phyloP scores from a whole-genome alignment of 495 filamentous ascomycete species.

The Aspergillus cavernicola region DNA sequence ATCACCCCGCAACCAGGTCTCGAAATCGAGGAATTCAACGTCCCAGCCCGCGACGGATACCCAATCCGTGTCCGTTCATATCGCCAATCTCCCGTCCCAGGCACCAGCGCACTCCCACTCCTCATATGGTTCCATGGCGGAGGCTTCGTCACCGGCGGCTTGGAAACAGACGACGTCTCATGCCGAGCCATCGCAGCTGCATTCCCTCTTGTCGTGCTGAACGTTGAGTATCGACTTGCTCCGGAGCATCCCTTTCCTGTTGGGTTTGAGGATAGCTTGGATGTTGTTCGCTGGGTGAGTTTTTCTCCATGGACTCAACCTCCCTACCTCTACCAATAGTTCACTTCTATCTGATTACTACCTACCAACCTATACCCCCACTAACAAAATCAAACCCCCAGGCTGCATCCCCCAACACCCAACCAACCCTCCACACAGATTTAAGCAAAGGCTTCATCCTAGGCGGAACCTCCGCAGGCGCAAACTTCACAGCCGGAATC shows the following conservation, averaged over 20 bases:
- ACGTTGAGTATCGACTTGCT: conserved; percentile 65
- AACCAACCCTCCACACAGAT: conserved; percentile 1
- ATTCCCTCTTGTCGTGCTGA: conserved; percentile 44
- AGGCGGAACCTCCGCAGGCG: conserved; percentile 18
- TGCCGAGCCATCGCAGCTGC: conserved; percentile 26
- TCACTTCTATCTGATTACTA: no score
- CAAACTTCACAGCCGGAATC: conserved; percentile 20
- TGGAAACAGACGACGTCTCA: conserved; percentile 38
- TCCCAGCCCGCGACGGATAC: conserved; percentile 15
- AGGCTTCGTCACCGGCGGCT: conserved; percentile 32
- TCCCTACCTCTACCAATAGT: no score
- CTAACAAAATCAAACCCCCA: no score
- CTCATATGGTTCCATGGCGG: conserved; percentile 42
- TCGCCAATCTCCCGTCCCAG: not conserved
- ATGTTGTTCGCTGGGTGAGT: conserved; percentile 30
- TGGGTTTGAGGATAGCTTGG: conserved; percentile 47
- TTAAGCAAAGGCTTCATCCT: conserved; percentile 15
- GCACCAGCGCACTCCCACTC: conserved; percentile 9
- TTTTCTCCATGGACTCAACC: no score
- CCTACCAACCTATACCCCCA: no score
- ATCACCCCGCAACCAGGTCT: conserved; percentile 13
- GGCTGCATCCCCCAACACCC: conserved; percentile 4
- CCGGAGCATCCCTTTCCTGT: conserved; percentile 63
- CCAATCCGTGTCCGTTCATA: conserved; percentile 15
- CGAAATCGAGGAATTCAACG: conserved; percentile 16